Conservation (phyloP, 2,329 filamentous ascomycete genomes). For the Simplicillium sp. region DNA sequence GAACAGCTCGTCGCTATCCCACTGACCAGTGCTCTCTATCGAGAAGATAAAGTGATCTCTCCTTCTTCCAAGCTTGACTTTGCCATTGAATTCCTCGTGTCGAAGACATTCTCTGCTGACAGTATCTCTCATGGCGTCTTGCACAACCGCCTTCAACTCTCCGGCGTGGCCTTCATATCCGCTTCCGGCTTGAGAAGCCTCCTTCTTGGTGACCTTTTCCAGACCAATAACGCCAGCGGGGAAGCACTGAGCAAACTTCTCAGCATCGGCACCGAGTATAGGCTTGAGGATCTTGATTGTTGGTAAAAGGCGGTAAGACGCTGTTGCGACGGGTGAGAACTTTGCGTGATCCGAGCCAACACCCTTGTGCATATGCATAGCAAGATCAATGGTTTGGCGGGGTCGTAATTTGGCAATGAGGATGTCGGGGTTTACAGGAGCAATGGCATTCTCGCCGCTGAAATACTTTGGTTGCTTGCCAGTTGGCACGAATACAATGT, state of each 20-base stretch:
- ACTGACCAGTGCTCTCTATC: conserved; percentile 91
- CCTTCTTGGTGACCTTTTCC: conserved; percentile 58
- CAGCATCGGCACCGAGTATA: conserved; percentile 77
- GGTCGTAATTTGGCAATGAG: conserved; percentile 90
- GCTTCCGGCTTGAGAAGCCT: conserved; percentile 49
- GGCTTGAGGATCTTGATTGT: conserved; percentile 76
- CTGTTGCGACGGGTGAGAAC: conserved; percentile 92
- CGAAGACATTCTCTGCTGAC: conserved; percentile 88
- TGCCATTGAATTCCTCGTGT: conserved; percentile 87
- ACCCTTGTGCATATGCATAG: conserved; percentile 92
- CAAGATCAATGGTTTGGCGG: conserved; percentile 74
- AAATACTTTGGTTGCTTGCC: conserved; percentile 67
- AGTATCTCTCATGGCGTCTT: conserved; percentile 85
- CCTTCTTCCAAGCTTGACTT: conserved; percentile 84
- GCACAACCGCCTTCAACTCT: conserved; percentile 79
- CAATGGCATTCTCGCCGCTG: conserved; percentile 56
- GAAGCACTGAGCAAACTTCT: conserved; percentile 87
- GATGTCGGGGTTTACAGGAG: conserved; percentile 81
- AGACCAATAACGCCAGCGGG: conserved; percentile 78
- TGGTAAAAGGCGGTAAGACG: conserved; percentile 83
- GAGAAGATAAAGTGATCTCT: conserved; percentile 97
- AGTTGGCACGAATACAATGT: conserved; percentile 67
- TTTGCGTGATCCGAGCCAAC: conserved; percentile 92
- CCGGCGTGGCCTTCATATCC: conserved; percentile 68
- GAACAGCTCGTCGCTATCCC: conserved; percentile 88